Conservation (phyloP, 2,329 filamentous ascomycete species). For the Stemphylium vesicarium region DNA sequence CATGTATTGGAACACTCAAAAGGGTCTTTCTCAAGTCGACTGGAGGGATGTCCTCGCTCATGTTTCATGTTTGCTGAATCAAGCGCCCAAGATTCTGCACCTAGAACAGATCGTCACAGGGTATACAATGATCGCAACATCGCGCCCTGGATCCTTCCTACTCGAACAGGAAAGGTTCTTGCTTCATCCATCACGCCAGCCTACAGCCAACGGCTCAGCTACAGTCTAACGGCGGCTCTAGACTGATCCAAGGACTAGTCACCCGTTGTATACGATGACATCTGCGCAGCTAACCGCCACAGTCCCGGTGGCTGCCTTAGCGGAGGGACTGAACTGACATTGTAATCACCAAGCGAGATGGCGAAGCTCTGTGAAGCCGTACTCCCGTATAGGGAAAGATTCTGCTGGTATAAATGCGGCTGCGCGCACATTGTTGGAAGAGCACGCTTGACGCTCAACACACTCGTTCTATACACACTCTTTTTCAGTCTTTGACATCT, state of each 20-base stretch:
- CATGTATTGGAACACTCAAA: too few species aligned
- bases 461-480: slow-evolving; percentile 32
- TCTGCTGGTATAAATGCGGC: slow-evolving; percentile 29
- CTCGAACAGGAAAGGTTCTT: not conserved
- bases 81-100: slow-evolving; percentile 1
- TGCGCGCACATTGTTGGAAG: slow-evolving; percentile 10
- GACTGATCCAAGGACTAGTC: slow-evolving; percentile 16
- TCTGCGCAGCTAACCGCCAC: not conserved
- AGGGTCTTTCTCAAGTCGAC: not conserved
- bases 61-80: slow-evolving; percentile 10
- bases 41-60: slow-evolving; percentile 1
- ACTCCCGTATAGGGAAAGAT: not conserved
- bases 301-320: not conserved
- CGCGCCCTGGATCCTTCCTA: not conserved
- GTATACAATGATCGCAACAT: not conserved
- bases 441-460: slow-evolving; percentile 42
- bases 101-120: slow-evolving; percentile 13
- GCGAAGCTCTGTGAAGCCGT: slow-evolving; percentile 3
- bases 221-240: slow-evolving; percentile 24
- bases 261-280: slow-evolving; percentile 21
- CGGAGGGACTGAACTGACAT: not conserved
- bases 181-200: slow-evolving; percentile 11
- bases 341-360: slow-evolving; percentile 29
- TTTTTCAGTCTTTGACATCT: slow-evolving; percentile 27
- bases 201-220: slow-evolving; percentile 20